phyloP scores from a whole-genome alignment of 345 rosid species.

The Lepidium africanum region DNA sequence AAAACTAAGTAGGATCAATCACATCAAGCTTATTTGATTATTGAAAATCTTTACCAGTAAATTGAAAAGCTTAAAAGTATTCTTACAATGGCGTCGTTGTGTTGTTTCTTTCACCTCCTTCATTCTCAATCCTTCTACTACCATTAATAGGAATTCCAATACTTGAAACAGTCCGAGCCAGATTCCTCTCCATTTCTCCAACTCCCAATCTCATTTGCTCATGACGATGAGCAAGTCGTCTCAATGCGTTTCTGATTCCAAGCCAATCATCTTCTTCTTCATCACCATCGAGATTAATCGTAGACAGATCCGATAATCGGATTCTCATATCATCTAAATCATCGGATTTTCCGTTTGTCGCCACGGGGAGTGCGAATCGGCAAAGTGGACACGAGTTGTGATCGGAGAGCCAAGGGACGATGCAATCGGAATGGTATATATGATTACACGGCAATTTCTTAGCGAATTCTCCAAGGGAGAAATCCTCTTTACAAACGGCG shows the following conservation, averaged over 20 bases:
- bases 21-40: not conserved
- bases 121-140: constrained; percentile 1
- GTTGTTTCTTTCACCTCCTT: not conserved
- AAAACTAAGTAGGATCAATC: not conserved
- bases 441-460: constrained; percentile 47
- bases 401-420: constrained; percentile 46
- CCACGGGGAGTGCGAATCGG: constrained; percentile 36
- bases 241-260: constrained; percentile 25
- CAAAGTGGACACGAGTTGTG: constrained; percentile 58
- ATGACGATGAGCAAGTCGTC: constrained; percentile 33
- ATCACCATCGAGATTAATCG: not conserved
- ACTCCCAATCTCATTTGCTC: constrained; percentile 29
- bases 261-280: constrained; percentile 30
- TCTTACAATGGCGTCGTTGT: not conserved
- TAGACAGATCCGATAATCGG: constrained; percentile 20
- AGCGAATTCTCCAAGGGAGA: constrained; percentile 32
- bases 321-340: constrained; percentile 19
- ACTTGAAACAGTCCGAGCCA: constrained; percentile 17
- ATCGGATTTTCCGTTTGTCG: not conserved
- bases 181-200: constrained; percentile 17
- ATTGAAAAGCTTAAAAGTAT: not conserved
- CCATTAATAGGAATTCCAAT: not conserved
- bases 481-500: constrained; percentile 50
- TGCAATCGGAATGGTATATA: constrained; percentile 49
- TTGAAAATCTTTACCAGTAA: not conserved